These are phyloP conservation scores for Circinella minor DNA, from an alignment of 371 early-diverging fungal genomes.

Conservation along the genomic window DNA sequence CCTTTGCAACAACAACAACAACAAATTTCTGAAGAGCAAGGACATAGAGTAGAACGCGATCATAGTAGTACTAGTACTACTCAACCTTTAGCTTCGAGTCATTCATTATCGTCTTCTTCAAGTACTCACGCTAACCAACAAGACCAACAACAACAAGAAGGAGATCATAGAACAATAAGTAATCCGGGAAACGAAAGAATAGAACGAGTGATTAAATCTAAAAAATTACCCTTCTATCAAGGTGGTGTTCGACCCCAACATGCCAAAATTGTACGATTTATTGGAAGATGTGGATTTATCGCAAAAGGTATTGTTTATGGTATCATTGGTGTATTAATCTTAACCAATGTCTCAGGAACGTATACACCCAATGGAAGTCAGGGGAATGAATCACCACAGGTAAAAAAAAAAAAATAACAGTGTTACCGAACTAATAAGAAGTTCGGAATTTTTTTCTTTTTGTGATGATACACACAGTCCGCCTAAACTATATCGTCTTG, in stretches of 20 bases:
- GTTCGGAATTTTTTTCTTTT: neutral
- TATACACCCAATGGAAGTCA: conserved; percentile 46
- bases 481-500: neutral
- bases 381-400: conserved; percentile 52
- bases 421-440: too few relatives aligned
- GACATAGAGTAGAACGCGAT: too few relatives aligned
- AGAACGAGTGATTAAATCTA: conserved; percentile 6
- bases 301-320: conserved; percentile 56
- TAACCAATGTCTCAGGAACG: conserved; percentile 43
- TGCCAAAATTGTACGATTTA: conserved; percentile 16
- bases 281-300: conserved; percentile 37
- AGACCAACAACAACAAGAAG: neutral
- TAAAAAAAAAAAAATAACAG: conserved; percentile 1
- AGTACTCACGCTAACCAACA: neutral
- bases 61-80: too few relatives aligned
- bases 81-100: too few relatives aligned
- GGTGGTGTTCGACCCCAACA: conserved; percentile 22
- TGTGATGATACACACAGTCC: neutral
- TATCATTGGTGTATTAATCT: conserved; percentile 48
- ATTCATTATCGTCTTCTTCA: too few relatives aligned
- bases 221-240: conserved; percentile 17
- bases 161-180: neutral
- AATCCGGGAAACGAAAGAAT: neutral
- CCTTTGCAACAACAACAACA: too few relatives aligned
- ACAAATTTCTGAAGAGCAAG: too few relatives aligned